Conservation (phyloP, 2,329 filamentous ascomycete species). For the Pseudocercospora crystallina region DNA sequence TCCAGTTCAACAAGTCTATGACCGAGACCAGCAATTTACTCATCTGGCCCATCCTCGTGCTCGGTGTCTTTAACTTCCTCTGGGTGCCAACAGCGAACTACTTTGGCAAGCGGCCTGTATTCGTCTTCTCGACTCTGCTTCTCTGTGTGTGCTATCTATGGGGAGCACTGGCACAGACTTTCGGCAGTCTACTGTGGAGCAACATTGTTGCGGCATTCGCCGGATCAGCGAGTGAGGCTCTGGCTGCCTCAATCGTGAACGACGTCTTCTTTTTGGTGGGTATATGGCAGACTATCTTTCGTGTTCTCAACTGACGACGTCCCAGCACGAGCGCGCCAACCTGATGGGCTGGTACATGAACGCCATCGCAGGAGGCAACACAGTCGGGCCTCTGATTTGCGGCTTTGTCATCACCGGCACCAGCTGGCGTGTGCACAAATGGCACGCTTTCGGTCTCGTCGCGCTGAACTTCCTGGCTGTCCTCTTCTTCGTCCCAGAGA, state of each 20-base stretch:
- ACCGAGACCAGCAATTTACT: conserved; percentile 45
- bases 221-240: conserved; percentile 46
- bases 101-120: conserved; percentile 50
- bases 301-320: background rate
- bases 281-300: background rate
- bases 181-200: conserved; percentile 46
- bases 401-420: conserved; percentile 43
- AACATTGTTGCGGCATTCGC: conserved; percentile 49
- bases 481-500: conserved; percentile 40
- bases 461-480: conserved; percentile 39
- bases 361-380: conserved; percentile 43
- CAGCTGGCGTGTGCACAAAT: conserved; percentile 45
- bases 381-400: conserved; percentile 41
- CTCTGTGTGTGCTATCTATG: conserved; percentile 49
- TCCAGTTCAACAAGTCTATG: conserved; percentile 49
- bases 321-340: conserved; percentile 35
- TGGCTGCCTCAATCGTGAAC: conserved; percentile 44
- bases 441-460: conserved; percentile 36
- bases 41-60: conserved; percentile 46
- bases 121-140: conserved; percentile 46
- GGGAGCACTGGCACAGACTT: conserved; percentile 45
- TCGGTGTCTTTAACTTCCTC: conserved; percentile 54
- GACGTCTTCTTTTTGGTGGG: conserved; percentile 30
- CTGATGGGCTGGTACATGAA: conserved; percentile 43
- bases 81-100: conserved; percentile 52